A percentile compares a stretch with the other conserved stretches of the same genome.
These are phyloP conservation scores for Aegilops sharonensis DNA, from an alignment of 176 grass and related monocot species.

Conservation along the genomic window DNA sequence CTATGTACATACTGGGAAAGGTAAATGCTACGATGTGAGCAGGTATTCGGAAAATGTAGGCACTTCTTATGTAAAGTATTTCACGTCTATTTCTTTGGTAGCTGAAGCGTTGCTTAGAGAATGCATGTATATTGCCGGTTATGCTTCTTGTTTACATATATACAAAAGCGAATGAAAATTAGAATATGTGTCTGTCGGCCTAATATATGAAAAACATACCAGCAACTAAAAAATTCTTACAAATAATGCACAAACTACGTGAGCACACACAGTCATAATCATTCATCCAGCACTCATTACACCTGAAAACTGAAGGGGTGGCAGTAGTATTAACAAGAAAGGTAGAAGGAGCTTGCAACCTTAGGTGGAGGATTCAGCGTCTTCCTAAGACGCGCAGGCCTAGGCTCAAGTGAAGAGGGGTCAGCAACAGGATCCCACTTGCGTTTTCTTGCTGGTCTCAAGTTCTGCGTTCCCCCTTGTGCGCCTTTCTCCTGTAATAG, in stretches of 20 bases:
- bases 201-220: not conserved
- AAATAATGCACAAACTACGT: not conserved
- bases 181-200: not conserved
- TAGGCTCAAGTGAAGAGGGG: not conserved
- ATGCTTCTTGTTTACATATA: not conserved
- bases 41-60: not conserved
- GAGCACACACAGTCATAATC: not conserved
- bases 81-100: not conserved
- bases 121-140: not conserved
- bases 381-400: not conserved
- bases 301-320: not conserved
- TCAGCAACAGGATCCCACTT: conserved; percentile 8
- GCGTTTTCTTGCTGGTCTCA: not conserved
- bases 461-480: not conserved
- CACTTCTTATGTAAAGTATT: not conserved
- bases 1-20: not conserved
- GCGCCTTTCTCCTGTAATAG: not conserved
- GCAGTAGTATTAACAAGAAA: not conserved
- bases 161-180: not conserved
- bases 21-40: not conserved
- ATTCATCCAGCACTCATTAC: not conserved
- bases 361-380: conserved; percentile 4
- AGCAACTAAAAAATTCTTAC: not conserved
- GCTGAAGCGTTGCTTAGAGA: not conserved
- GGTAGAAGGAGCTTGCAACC: not conserved